phyloP scores from a whole-genome alignment of 257 asterid species.

The Coffea canephora region DNA sequence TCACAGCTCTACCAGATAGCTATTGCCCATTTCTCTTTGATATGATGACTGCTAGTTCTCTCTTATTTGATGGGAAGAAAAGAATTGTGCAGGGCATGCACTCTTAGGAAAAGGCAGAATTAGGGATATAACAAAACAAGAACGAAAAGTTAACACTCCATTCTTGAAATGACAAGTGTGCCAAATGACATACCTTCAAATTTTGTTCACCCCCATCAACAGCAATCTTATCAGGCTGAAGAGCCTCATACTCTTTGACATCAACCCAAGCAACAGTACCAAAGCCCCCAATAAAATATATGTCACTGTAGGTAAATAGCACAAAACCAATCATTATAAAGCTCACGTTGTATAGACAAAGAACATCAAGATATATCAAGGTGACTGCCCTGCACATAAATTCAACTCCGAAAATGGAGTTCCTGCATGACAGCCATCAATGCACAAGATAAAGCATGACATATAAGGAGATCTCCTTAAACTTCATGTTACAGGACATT shows the following conservation, averaged over 20 bases:
- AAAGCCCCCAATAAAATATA: slow-evolving; percentile 95
- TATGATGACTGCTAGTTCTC: neutral
- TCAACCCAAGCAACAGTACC: slow-evolving; percentile 99
- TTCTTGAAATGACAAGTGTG: neutral
- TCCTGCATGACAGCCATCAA: neutral
- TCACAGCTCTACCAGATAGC: neutral
- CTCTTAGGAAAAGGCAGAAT: neutral
- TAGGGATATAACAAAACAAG: neutral
- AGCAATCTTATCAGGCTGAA: slow-evolving; percentile 88
- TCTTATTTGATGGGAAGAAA: neutral
- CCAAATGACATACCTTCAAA: slow-evolving; percentile 56
- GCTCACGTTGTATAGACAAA: neutral
- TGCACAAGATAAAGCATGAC: neutral
- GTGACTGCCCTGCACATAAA: neutral
- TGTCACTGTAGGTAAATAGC: slow-evolving; percentile 57
- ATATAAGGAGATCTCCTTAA: neutral
- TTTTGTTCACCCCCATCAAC: slow-evolving; percentile 91
- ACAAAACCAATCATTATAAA: neutral
- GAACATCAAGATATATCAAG: neutral
- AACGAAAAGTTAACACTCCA: neutral
- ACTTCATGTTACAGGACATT: neutral
- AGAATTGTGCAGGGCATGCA: neutral
- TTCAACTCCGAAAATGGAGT: slow-evolving; percentile 1
- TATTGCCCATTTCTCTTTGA: neutral
- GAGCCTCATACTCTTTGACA: slow-evolving; percentile 78